These are phyloP conservation scores for Akanthomyces lecanii DNA, from an alignment of 2,329 filamentous ascomycete genomes.

Conservation along the genomic window DNA sequence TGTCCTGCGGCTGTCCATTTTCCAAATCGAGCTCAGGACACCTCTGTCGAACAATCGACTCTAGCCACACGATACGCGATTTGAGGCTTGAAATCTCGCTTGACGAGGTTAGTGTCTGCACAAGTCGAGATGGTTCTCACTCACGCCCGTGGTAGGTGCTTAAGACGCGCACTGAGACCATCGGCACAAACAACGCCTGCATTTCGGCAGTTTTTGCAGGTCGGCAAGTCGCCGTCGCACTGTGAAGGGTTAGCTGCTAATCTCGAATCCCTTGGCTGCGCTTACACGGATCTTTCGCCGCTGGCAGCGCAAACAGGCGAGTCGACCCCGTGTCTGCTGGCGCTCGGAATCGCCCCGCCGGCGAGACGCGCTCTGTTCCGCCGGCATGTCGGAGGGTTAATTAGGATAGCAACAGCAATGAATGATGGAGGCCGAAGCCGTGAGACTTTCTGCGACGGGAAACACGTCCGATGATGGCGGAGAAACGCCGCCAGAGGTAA, in stretches of 20 bases:
- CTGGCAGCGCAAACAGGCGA: slow-evolving; percentile 39
- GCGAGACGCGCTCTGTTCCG: not conserved
- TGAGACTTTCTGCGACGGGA: not conserved
- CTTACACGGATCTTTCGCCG: slow-evolving; percentile 45
- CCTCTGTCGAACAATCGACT: slow-evolving; percentile 38
- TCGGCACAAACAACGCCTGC: slow-evolving; percentile 39
- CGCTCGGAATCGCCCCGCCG: slow-evolving; percentile 21
- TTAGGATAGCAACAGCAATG: too few relatives aligned
- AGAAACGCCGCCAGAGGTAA: not conserved
- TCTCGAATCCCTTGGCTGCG: not conserved
- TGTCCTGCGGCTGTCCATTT: not conserved
- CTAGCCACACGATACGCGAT: slow-evolving; percentile 42
- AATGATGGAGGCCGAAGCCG: not conserved
- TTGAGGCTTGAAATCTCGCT: slow-evolving; percentile 33
- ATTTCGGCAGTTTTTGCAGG: slow-evolving; percentile 41
- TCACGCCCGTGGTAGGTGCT: slow-evolving; percentile 41
- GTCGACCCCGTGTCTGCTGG: slow-evolving; percentile 26
- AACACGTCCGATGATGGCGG: not conserved
- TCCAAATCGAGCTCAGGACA: slow-evolving; percentile 40
- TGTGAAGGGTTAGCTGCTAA: slow-evolving; percentile 20
- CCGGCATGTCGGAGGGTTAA: not conserved
- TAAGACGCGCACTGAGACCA: slow-evolving; percentile 37
- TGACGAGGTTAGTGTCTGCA: not conserved
- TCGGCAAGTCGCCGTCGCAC: slow-evolving; percentile 42
- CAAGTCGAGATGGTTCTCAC: slow-evolving; percentile 1